These are phyloP conservation scores for Botrytis hyacinthi DNA, from an alignment of 2,329 filamentous ascomycete species.

Conservation along the genomic window DNA sequence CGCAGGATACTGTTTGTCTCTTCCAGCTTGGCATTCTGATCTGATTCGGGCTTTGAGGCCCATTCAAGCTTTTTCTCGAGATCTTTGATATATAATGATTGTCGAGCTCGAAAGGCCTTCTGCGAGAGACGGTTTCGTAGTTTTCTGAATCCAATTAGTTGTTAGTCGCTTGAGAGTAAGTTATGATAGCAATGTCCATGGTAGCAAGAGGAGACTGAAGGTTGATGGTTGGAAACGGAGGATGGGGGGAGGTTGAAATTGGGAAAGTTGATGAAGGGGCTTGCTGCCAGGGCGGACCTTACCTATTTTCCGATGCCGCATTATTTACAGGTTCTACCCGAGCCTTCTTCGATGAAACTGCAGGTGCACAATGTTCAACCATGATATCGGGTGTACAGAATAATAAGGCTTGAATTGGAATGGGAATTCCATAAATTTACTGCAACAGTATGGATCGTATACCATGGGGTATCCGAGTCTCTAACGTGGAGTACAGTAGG, in stretches of 20 bases:
- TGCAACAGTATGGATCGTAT: background rate
- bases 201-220: background rate
- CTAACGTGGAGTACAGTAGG: background rate
- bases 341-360: background rate
- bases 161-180: background rate
- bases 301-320: constrained; percentile 20
- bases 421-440: background rate
- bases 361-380: constrained; percentile 11
- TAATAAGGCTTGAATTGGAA: background rate
- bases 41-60: constrained; percentile 18
- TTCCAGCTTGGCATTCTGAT: constrained; percentile 18
- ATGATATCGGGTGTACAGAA: constrained; percentile 1
- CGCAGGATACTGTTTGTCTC: constrained; percentile 13
- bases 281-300: background rate
- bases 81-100: constrained; percentile 18
- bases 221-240: background rate
- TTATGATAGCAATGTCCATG: background rate
- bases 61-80: constrained; percentile 19
- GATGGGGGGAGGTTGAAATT: background rate
- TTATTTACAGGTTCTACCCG: constrained; percentile 3
- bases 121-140: constrained; percentile 19
- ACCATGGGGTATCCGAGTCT: background rate
- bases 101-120: constrained; percentile 19
- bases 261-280: background rate
- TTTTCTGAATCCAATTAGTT: background rate